phyloP scores from a whole-genome alignment of 345 rosid genomes.

The Eucalyptus cloeziana region DNA sequence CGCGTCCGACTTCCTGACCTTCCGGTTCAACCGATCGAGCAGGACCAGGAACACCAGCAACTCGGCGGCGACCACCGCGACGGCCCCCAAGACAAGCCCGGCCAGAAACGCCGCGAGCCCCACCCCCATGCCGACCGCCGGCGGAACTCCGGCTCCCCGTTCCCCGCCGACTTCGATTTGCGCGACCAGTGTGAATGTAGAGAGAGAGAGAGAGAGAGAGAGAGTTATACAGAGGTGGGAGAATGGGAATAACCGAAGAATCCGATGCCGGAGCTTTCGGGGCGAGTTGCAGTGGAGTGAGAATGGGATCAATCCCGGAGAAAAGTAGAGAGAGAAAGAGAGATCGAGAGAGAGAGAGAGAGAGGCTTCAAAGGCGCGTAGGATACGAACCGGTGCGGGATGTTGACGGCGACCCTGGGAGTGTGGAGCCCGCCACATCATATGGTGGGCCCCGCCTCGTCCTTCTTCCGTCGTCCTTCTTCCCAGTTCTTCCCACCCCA shows the following conservation, averaged over 20 bases:
- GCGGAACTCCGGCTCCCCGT: background rate
- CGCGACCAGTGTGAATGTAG: background rate
- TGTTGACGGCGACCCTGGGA: background rate
- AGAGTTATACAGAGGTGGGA: background rate
- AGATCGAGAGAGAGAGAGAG: background rate
- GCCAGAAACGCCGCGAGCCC: conserved; percentile 8
- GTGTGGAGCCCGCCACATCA: background rate
- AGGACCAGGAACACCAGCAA: conserved; percentile 15
- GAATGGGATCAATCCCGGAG: background rate
- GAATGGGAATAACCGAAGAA: background rate
- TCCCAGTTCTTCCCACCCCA: too few species aligned
- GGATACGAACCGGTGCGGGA: background rate
- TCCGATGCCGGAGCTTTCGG: background rate
- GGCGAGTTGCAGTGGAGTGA: background rate
- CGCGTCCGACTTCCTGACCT: conserved; percentile 1
- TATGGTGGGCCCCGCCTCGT: background rate
- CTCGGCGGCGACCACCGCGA: conserved; percentile 16
- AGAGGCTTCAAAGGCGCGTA: background rate
- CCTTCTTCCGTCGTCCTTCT: background rate
- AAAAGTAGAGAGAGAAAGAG: background rate
- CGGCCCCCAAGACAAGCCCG: conserved; percentile 36
- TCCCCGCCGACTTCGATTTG: background rate
- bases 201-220: background rate
- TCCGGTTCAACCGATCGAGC: conserved; percentile 21
- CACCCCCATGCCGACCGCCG: background rate